Evolutionary conservation across 2,329 filamentous ascomycete genomes (phyloP), one percentile per base, ranked within the genome.

Genomic region (Fusarium algeriense): DNA sequence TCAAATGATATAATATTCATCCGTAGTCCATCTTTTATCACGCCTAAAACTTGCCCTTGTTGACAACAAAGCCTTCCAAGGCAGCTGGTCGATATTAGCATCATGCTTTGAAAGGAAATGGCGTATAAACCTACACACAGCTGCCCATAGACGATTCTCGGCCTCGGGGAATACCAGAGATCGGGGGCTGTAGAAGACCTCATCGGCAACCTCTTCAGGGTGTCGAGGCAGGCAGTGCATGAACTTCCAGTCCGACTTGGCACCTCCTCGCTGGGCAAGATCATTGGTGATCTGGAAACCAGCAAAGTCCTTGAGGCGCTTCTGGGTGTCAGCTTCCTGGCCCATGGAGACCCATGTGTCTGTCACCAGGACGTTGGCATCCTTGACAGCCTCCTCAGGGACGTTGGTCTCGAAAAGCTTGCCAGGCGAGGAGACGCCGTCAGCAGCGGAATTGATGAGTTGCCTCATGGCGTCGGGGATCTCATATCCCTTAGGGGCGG

Each of bases 341-440:
- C 96, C 96, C 96, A 99, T 99, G 3, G 94, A 97, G 35, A 99
- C 89, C 96, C 96, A 99, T 2, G 96, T 99, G 78, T 99, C 96
- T 2, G 96, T 99, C 26, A 98, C 94, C 63, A 99, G 85, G 57
- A 98, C 88, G 79, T 99, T 92, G 6, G 96, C 95, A 71, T 91
- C 85, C 83, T 93, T 93, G 78, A 98, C 90, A 8, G 88, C 96
- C 77, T 97, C 93, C 79, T 96, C 93, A 0, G 95, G 96, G 2
- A 92, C 84, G 26, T 87, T 92, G 1, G 93, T 97, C 81, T 97
- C 92, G 8, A 83, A 84, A 37, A 98, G 85, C 74, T 87, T 90
- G 19, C 93, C 93, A 3, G 91, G 86, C 1, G 83, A 85, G 19
- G 83, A 75, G 8, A 91, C 84, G 8, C 87, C 86, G 19, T 85